Conservation (phyloP, 345 rosid genomes). For the Pistacia atlantica region DNA sequence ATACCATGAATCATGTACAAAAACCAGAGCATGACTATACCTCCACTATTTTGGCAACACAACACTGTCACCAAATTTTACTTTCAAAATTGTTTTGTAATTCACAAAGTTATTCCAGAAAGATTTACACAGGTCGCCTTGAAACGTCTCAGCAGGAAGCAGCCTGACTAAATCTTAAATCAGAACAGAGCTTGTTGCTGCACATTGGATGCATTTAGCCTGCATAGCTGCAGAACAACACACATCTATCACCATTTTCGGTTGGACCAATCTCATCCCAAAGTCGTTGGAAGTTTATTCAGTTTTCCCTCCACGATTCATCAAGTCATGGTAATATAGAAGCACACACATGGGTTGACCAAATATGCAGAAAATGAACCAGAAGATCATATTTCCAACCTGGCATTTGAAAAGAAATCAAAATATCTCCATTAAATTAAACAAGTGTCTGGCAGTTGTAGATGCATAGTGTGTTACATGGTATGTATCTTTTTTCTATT, state of each 20-base stretch:
- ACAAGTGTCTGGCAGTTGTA: neutral
- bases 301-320: constrained; percentile 69
- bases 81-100: constrained; percentile 11
- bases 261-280: neutral
- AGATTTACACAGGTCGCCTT: neutral
- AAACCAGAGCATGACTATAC: neutral
- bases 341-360: constrained; percentile 98
- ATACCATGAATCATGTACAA: neutral
- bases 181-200: neutral
- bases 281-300: constrained; percentile 3
- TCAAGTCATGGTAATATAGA: constrained; percentile 89
- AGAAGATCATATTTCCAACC: constrained; percentile 98
- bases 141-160: neutral
- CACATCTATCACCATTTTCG: neutral
- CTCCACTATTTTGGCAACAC: neutral
- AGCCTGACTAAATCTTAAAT: neutral
- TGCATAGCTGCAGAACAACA: neutral
- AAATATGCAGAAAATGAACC: constrained; percentile 90
- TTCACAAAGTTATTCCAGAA: too few relatives aligned
- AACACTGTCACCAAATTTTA: constrained; percentile 9
- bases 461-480: too few relatives aligned
- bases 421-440: neutral
- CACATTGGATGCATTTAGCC: neutral
- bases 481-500: neutral
- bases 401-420: constrained; percentile 18